Evolutionary conservation across 257 asterid genomes (phyloP), one percentile per base, ranked within the genome.

Genomic region (Lithospermum erythrorhizon): DNA sequence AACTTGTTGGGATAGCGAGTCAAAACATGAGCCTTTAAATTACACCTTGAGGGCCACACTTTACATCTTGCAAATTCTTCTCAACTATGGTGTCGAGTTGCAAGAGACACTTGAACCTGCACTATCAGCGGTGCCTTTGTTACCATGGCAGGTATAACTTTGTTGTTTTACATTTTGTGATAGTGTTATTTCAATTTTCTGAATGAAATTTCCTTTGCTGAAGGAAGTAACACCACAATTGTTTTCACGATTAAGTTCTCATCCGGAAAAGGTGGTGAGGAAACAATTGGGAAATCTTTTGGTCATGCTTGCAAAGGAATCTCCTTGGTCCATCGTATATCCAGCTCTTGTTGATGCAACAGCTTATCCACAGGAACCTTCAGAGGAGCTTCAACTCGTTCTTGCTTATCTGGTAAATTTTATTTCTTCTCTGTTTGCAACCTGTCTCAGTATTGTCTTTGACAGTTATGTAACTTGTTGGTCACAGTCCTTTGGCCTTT

Each of bases 281-380:
- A 85, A 70, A 76, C 95, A 84, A 79, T 79, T 93, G 73, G 95
- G 84, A 77, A 75, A 73, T 59, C 75, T 93, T 81, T 85, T 93
- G 51, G 76, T 89, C 76, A 88, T 78, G 95, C 77, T 89, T 78
- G 94, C 95, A 61, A 86, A 86, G 79, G 82, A 74, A 67, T 87
- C 90, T 73, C 98, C 98, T 41, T 86, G 95, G 94, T 86, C 98
- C 58, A 69, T 93, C 55, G 87, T 93, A 29, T 93, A 88, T 74
- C 98, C 98, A 53, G 85, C 95, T 62, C 96, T 93, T 35, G 96
- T 93, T 61, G 97, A 84, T 84, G 90, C 93, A 67, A 93, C 84
- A 82, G 79, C 95, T 51, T 77, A 75, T 6, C 94, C 82, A 65
- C 84, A 83, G 77, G 89, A 83, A 72, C 94, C 94, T 74, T 80